Base-by-base conservation (phyloP, 2,329 filamentous ascomycete genomes). In the Colletotrichum caudatum region DNA sequence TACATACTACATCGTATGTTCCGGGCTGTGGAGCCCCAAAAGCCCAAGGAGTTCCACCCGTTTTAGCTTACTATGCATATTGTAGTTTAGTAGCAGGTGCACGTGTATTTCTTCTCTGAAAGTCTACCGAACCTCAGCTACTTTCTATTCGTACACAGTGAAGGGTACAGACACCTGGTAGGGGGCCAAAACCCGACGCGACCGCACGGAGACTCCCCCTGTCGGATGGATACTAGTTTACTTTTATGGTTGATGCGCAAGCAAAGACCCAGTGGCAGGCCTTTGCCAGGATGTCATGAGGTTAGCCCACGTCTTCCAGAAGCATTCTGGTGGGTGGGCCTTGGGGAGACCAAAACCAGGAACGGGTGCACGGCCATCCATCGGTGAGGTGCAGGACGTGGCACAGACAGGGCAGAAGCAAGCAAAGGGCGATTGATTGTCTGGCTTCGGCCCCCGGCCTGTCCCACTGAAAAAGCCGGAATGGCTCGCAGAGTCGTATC, bases 241-340 rank as follows among this genome's bases (percentile, higher is more conserved):
- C 29, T 29, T 29, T 29, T 29, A 12, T 50, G 33, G 14, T 37
- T 61, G 23, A 29, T 50, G 59, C 44, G 64, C 58, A 59, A 68
- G 65, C 65, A 64, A 48, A 57, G 63, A 66, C 63, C 57, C 57
- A 57, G 62, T 66, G 60, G 33, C 60, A 62, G 54, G 67, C 35
- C 18, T 57, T 23, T 39, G n/a, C 59, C 16, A 51, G 62, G 65
- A 51, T 62, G 57, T 44, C 41, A 51, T 57, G 51, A 61, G 57
- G 57, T 12, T 57, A 26, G 54, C 44, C 69, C 69, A 71, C 59
- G 53, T 57, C 69, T 71, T 71, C 69, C 65, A 71, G 69, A 71
- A 71, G 51, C 50, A 54, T 71, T 71, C 69, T 53, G 59, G 60
- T 64, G 20, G 20, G 68, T 67, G 64, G 64, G 50, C 50, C 59